phyloP scores from a whole-genome alignment of 345 rosid genomes.

The Sonneratia caseolaris region DNA sequence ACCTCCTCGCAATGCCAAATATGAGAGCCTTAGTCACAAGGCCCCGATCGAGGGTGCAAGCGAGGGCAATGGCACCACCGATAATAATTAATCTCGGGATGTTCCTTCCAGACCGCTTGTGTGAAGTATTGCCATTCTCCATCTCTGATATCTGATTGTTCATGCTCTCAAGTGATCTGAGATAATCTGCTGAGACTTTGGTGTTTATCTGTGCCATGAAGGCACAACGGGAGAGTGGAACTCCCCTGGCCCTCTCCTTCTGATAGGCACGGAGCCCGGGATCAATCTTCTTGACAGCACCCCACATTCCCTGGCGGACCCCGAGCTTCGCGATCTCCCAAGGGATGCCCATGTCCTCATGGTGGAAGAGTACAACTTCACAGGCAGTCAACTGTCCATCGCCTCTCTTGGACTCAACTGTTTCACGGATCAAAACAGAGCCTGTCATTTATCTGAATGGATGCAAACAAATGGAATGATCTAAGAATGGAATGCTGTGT shows the following conservation, averaged over 20 bases:
- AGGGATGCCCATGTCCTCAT: slow-evolving; percentile 97
- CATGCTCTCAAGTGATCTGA: slow-evolving; percentile 43
- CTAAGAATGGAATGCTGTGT: too few species aligned
- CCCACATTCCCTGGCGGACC: slow-evolving; percentile 98
- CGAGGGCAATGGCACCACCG: slow-evolving; percentile 85
- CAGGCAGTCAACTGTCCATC: slow-evolving; percentile 79
- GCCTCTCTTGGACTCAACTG: slow-evolving; percentile 89
- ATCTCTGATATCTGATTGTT: slow-evolving; percentile 15
- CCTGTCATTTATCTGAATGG: not conserved
- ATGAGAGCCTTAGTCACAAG: slow-evolving; percentile 86
- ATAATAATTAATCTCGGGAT: slow-evolving; percentile 60
- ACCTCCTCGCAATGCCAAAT: slow-evolving; percentile 86
- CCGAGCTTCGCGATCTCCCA: slow-evolving; percentile 97
- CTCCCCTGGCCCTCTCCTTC: slow-evolving; percentile 49
- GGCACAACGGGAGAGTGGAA: slow-evolving; percentile 48
- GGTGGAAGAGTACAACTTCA: slow-evolving; percentile 85
- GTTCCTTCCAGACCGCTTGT: slow-evolving; percentile 38
- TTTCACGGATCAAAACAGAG: not conserved
- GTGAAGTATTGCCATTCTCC: slow-evolving; percentile 15
- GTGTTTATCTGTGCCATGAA: slow-evolving; percentile 82
- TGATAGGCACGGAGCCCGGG: slow-evolving; percentile 74
- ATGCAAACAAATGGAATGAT: not conserved
- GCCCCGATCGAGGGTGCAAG: slow-evolving; percentile 79
- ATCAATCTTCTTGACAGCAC: slow-evolving; percentile 90
- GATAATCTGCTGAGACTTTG: slow-evolving; percentile 59